Percentiles rank a stretch among this genome's conserved stretches.
Conservation (phyloP, 2,329 filamentous ascomycete genomes). For the Claviceps sp. region DNA sequence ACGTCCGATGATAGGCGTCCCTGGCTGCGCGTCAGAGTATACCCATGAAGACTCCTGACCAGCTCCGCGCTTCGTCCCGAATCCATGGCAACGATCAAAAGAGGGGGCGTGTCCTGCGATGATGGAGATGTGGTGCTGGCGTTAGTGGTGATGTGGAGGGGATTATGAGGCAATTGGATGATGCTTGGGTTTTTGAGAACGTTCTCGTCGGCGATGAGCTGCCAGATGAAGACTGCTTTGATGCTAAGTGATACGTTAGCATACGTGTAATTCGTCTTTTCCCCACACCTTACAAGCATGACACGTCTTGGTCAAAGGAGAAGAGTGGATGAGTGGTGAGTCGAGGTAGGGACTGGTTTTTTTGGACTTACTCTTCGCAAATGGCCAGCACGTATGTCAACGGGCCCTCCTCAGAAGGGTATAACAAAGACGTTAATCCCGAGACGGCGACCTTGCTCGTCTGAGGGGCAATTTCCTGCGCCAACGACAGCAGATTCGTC, state of each 20-base stretch:
- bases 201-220: constrained; percentile 31
- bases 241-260: constrained; percentile 22
- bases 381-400: constrained; percentile 33
- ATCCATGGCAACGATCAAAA: constrained; percentile 28
- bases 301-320: not conserved
- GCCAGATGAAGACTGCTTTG: constrained; percentile 53
- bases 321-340: not conserved
- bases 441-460: constrained; percentile 34
- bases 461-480: constrained; percentile 22
- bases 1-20: constrained; percentile 18
- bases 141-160: constrained; percentile 38
- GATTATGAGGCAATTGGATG: constrained; percentile 49
- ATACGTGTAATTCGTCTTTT: too few species aligned
- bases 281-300: constrained; percentile 8
- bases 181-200: constrained; percentile 31
- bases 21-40: constrained; percentile 18
- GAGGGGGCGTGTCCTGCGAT: constrained; percentile 11
- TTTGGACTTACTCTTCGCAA: constrained; percentile 39
- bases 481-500: constrained; percentile 34
- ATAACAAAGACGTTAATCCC: constrained; percentile 23
- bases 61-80: constrained; percentile 13
- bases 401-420: constrained; percentile 15
- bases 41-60: constrained; percentile 18
- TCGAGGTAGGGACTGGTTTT: not conserved
- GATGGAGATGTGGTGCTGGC: not conserved